phyloP scores from a whole-genome alignment of 179 eudicot genomes.

The Silene coronaria region DNA sequence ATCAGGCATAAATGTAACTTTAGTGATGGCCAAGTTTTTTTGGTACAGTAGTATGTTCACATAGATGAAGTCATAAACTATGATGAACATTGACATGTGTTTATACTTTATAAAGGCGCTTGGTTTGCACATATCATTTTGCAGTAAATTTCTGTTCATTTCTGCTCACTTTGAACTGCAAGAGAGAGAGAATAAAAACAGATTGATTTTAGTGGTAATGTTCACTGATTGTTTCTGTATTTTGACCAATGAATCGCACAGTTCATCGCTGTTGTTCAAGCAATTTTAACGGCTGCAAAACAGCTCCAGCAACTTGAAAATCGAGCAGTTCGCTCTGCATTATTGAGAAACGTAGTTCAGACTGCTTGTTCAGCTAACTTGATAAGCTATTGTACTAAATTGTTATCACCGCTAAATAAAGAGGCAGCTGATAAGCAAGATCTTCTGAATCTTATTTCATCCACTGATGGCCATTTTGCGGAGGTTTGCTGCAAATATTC shows the following conservation, averaged over 20 bases:
- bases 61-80: not conserved
- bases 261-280: constrained; percentile 81
- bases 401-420: constrained; percentile 62
- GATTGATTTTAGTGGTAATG: constrained; percentile 13
- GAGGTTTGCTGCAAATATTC: constrained; percentile 43
- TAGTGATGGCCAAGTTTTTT: not conserved
- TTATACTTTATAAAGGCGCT: not conserved
- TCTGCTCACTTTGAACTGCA: not conserved
- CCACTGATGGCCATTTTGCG: constrained; percentile 49
- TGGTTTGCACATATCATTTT: not conserved
- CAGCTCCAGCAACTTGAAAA: constrained; percentile 59
- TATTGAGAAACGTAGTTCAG: constrained; percentile 62
- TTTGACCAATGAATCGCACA: constrained; percentile 31
- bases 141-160: not conserved
- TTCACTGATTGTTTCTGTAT: constrained; percentile 14
- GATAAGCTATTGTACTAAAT: constrained; percentile 48
- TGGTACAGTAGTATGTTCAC: not conserved
- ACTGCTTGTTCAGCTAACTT: constrained; percentile 68
- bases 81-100: too few species aligned
- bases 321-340: constrained; percentile 45
- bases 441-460: constrained; percentile 51
- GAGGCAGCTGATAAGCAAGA: constrained; percentile 85
- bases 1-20: constrained; percentile 9
- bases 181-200: not conserved
- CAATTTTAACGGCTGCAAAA: constrained; percentile 65